Evolutionary conservation across 345 rosid genomes (phyloP), one percentile per base, ranked within the genome.

Genomic region (Populus davidiana): DNA sequence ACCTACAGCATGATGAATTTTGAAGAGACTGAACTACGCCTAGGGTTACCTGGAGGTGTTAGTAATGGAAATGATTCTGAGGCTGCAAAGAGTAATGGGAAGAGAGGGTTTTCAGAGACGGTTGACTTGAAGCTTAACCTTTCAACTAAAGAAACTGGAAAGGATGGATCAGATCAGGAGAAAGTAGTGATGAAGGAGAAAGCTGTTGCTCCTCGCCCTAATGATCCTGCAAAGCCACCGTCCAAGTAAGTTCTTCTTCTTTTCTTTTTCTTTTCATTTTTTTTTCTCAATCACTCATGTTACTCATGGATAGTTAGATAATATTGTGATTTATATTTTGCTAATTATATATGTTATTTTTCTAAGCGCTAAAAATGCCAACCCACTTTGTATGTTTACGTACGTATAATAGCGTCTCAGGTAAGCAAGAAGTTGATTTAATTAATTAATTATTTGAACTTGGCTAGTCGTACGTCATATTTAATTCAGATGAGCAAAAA

Each of bases 1-100:
- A 83, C 67, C 38, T 85, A 82, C 50, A 78, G 52, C 29, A 90
- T 84, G 85, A 95, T 95, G 67, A 88, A 95, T 71, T 95, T 93
- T 27, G 98, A 90, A 76, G 97, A 90, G 82, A 95, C 99, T 56
- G 99, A 95, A 86, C 79, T 95, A 29, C 86, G 98, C 38, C 71
- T 95, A 35, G 99, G 98, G 59, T 54, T 79, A 47, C 78, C 82
- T 9, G 78, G 78, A 23, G 74, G 73, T 33, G 35, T 3, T 63
- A 69, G 36, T 17, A 38, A 49, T 31, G 75, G 35, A 33, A 44
- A 35, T 61, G 82, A 69, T 23, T 64, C 14, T 2, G 64, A 54
- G 59, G 35, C 10, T 25, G 50, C 56, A 8, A 75, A 73, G 78
- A 64, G 39, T 68, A n/a, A 65, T 33, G 78, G 82, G 12, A 80